Evolutionary conservation across 306 rosid genomes (phyloP).

Genomic region (Corylus heterophylla): DNA sequence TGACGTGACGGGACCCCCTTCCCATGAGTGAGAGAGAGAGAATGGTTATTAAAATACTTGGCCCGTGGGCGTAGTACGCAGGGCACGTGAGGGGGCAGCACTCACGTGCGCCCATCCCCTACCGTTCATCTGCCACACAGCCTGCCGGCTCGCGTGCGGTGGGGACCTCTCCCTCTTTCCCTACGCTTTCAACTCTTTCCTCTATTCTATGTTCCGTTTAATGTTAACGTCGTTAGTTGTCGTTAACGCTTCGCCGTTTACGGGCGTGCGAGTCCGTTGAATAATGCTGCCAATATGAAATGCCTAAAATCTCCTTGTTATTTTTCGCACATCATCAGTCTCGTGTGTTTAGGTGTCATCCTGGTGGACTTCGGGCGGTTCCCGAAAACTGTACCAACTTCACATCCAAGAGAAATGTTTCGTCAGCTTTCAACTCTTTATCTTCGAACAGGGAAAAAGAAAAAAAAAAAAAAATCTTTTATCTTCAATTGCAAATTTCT

Average conservation of each 20-base stretch:
- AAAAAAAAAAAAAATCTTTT: no score
- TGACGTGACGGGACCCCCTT: slow-evolving; percentile 41
- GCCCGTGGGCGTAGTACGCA: slow-evolving; percentile 18
- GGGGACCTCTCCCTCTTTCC: slow-evolving; percentile 41
- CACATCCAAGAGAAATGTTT: no score
- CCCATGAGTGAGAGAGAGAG: not conserved
- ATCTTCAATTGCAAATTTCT: no score
- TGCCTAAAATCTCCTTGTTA: not conserved
- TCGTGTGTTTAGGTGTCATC: no score
- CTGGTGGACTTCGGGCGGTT: no score
- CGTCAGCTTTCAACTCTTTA: no score
- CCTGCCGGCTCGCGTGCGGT: slow-evolving; percentile 62
- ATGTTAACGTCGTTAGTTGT: slow-evolving; percentile 31
- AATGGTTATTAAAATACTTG: no score
- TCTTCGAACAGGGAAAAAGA: no score
- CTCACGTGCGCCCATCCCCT: slow-evolving; percentile 60
- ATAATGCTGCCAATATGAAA: not conserved
- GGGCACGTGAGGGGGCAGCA: slow-evolving; percentile 52
- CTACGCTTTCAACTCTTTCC: not conserved
- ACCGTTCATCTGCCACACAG: slow-evolving; percentile 37
- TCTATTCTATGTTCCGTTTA: slow-evolving; percentile 6
- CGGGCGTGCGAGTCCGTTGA: not conserved
- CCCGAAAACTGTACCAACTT: no score
- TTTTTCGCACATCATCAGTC: not conserved
- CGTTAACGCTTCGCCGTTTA: slow-evolving; percentile 26